Conservation (phyloP, 2,329 filamentous ascomycete species). For the Pseudogymnoascus sp. region DNA sequence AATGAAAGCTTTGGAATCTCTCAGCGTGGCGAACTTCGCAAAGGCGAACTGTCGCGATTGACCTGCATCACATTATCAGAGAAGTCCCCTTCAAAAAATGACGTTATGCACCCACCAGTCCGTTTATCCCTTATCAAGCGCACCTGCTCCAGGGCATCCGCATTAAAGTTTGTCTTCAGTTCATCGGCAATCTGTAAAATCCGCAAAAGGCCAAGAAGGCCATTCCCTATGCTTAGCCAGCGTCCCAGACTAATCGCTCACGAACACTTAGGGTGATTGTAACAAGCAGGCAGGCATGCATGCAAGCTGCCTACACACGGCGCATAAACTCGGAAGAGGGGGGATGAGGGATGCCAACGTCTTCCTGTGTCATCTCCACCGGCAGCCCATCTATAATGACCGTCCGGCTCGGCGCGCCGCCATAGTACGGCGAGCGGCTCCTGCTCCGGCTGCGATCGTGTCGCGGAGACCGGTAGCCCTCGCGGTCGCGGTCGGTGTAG, state of each 20-base stretch:
- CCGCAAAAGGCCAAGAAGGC: conserved; percentile 26
- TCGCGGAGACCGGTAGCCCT: conserved; percentile 26
- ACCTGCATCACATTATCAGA: conserved; percentile 30
- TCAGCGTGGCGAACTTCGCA: conserved; percentile 42
- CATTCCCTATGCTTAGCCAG: conserved; percentile 30
- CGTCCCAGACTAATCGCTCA: conserved; percentile 24
- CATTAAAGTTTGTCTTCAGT: conserved; percentile 41
- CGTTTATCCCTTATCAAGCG: conserved; percentile 50
- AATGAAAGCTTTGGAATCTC: conserved; percentile 43
- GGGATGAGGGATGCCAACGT: conserved; percentile 40
- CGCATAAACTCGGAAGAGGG: conserved; percentile 12
- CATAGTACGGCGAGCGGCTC: conserved; percentile 26
- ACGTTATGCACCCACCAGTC: conserved; percentile 37
- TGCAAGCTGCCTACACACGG: background rate
- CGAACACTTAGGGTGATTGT: conserved; percentile 28
- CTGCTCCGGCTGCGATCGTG: conserved; percentile 15
- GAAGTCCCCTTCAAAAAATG: background rate
- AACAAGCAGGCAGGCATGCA: conserved; percentile 11
- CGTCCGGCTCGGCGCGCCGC: conserved; percentile 36
- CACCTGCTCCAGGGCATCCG: conserved; percentile 46
- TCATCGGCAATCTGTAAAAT: conserved; percentile 46
- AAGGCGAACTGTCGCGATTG: conserved; percentile 48
- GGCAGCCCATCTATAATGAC: conserved; percentile 49
- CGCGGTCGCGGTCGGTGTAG: conserved; percentile 28
- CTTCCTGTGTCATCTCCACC: conserved; percentile 39